Evolutionary conservation across 176 grass and related monocot species (phyloP).

Genomic region (Coix lacrymajobi): DNA sequence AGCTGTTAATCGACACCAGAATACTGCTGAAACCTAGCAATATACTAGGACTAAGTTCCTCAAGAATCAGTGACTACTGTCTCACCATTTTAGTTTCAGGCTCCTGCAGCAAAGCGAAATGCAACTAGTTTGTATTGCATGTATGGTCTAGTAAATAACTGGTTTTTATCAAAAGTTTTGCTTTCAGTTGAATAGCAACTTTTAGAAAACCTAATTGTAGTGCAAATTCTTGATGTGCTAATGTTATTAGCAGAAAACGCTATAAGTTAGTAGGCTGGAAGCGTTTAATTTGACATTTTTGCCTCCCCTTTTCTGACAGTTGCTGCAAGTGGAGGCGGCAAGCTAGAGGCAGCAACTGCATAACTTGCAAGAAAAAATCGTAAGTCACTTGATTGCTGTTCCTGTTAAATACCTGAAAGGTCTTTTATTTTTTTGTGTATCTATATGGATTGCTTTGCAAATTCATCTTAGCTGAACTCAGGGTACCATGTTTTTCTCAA

Average conservation of each 20-base stretch:
- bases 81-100: not conserved
- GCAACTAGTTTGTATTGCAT: not conserved
- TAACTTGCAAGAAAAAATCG: conserved; percentile 79
- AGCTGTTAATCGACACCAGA: not conserved
- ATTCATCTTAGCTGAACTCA: not conserved
- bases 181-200: not conserved
- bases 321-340: conserved; percentile 65
- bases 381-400: conserved; percentile 31
- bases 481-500: not conserved
- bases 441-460: not conserved
- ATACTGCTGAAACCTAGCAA: not conserved
- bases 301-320: conserved; percentile 29
- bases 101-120: not conserved
- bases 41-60: not conserved
- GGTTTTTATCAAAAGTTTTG: not conserved
- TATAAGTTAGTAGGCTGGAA: not conserved
- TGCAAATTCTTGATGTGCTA: not conserved
- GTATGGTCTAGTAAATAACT: not conserved
- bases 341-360: conserved; percentile 74
- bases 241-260: not conserved
- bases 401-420: not conserved
- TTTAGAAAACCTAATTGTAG: not conserved
- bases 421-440: not conserved
- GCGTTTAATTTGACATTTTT: conserved; percentile 10
- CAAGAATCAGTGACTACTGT: not conserved